Conservation (phyloP, 1,284 basidiomycete genomes). For the Tylopilus orsonianus region DNA sequence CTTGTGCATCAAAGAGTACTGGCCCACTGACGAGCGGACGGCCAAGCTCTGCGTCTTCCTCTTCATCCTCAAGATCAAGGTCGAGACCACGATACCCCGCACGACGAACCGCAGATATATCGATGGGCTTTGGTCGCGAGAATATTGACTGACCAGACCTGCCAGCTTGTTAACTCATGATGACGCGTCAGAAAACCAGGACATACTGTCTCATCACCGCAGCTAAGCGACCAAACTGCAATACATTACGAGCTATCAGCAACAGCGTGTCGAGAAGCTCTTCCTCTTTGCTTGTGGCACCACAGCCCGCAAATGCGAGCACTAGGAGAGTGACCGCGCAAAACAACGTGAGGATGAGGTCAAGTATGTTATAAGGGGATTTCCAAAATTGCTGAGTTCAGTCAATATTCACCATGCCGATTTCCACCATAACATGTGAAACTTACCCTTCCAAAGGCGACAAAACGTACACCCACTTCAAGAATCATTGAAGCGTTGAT, state of each 20-base stretch:
- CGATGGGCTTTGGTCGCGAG: constrained; percentile 88
- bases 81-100: constrained; percentile 66
- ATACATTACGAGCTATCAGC: constrained; percentile 84
- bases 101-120: constrained; percentile 72
- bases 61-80: constrained; percentile 69
- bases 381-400: constrained; percentile 87
- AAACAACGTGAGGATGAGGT: constrained; percentile 82
- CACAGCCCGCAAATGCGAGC: constrained; percentile 80
- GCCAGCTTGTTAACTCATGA: constrained; percentile 12
- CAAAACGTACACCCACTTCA: constrained; percentile 85
- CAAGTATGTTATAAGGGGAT: constrained; percentile 86
- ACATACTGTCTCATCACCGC: constrained; percentile 88
- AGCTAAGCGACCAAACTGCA: constrained; percentile 88
- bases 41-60: constrained; percentile 49
- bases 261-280: constrained; percentile 89
- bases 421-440: neutral
- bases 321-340: constrained; percentile 86
- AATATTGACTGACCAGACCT: constrained; percentile 95
- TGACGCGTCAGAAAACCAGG: constrained; percentile 7
- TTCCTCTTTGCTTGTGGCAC: constrained; percentile 78
- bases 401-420: constrained; percentile 7
- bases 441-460: constrained; percentile 87
- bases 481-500: constrained; percentile 91
- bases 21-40: constrained; percentile 55
- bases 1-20: constrained; percentile 55